Percentiles rank a stretch among this genome's conserved stretches.
Evolutionary conservation across 108 stramenopile genomes (phyloP).

Genomic region (Fragilariopsis cylindrus): DNA sequence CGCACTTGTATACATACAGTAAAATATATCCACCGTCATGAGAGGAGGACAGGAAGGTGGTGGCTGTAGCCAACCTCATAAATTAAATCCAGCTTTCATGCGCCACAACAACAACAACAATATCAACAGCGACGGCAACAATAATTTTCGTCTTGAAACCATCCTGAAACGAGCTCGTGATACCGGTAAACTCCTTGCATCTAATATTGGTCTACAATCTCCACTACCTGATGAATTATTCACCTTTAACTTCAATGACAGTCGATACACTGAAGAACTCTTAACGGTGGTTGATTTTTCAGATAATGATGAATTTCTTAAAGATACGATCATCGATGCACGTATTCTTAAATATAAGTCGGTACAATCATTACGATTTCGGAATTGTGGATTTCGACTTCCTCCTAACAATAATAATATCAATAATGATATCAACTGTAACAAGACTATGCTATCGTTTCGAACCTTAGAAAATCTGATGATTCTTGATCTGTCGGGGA

Average conservation of each 20-base stretch:
- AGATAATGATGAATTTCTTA: constrained; percentile 32
- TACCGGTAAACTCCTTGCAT: constrained; percentile 36
- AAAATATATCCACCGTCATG: too few species aligned
- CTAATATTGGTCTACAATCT: constrained; percentile 19
- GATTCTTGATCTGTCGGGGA: constrained; percentile 28
- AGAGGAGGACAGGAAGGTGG: too few species aligned
- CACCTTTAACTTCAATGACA: constrained; percentile 16
- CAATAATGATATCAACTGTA: background rate
- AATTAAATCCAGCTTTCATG: constrained; percentile 46
- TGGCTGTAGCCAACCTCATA: background rate
- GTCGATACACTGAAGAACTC: constrained; percentile 42
- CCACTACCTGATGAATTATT: constrained; percentile 37
- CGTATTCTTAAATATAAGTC: constrained; percentile 10
- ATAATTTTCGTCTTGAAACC: constrained; percentile 19
- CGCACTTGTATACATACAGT: too few species aligned
- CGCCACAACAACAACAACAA: constrained; percentile 9
- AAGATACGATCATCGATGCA: constrained; percentile 14
- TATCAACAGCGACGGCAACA: constrained; percentile 4
- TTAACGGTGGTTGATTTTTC: constrained; percentile 38
- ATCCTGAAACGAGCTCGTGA: constrained; percentile 27
- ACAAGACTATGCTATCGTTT: background rate
- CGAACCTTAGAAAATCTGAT: constrained; percentile 13
- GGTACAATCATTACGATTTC: constrained; percentile 22
- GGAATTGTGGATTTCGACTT: constrained; percentile 18
- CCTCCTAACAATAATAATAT: background rate